Base-by-base conservation (phyloP, 345 rosid genomes). In the Brassica incana region DNA sequence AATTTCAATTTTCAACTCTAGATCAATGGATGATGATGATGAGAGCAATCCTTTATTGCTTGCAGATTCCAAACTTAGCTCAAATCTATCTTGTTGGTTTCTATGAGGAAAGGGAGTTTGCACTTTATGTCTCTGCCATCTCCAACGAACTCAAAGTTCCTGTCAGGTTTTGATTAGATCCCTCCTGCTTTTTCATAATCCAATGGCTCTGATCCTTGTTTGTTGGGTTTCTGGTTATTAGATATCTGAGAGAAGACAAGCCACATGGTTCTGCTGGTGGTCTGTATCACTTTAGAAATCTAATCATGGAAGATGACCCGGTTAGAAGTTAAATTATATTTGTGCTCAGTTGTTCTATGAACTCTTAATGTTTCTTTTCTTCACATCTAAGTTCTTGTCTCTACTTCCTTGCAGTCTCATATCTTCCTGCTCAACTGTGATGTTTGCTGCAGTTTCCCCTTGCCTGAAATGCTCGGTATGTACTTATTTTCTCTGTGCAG, bases 201-300 rank as follows among this genome's bases (percentile, higher is more conserved):
- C 56, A 59, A 1, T 35, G 20, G 20, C 65, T 71, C 36, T 43
- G 0, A 9, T 15, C 7, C 6, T 52, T 32, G 2, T 4, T 48
- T 14, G 15, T 65, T 7, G 15, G 63, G 56, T 14, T 72, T 18
- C 66, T 12, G 76, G 36, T 11, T 74, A 32, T 73, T 72, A 92
- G 97, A 85, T 94, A 94, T 65, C 82, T 92, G 81, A 88, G 84
- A 85, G 98, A 92, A 81, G 97, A 90, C 69, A 92, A 87, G 80
- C 97, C 97, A 15, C 97, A 87, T 77, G 98, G 97, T 81, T 94
- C 97, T 5, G 97, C 98, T 67, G 98, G 98, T 76, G 96, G 94
- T 0, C 90, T 94, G 75, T 92, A 88, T 83, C 86, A 85, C 80
- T 92, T 94, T 82, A 83, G 91, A 83, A 86, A 92, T 81, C 77